Evolutionary conservation across 306 rosid genomes (phyloP).

Genomic region (Castanea sativa): DNA sequence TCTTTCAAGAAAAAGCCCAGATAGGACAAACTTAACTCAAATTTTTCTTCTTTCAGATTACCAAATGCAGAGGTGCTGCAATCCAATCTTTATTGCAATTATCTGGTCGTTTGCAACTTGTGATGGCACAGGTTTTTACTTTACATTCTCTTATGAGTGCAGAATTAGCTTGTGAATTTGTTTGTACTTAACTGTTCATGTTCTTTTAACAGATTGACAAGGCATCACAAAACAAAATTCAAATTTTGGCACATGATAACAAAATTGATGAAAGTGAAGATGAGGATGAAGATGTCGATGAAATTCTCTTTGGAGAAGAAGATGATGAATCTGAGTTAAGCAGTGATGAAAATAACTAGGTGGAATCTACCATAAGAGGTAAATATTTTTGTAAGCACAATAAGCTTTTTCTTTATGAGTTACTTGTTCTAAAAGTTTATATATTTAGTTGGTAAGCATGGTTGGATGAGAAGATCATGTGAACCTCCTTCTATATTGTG

Average conservation of each 20-base stretch:
- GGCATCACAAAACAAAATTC: conserved; percentile 46
- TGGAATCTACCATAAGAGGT: background rate
- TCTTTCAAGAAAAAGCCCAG: background rate
- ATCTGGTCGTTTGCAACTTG: conserved; percentile 84
- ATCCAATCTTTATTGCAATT: conserved; percentile 66
- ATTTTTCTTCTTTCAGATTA: conserved; percentile 41
- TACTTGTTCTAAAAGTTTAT: background rate
- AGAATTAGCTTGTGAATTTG: conserved; percentile 7
- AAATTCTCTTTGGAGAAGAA: conserved; percentile 50
- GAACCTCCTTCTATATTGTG: background rate
- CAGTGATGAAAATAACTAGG: conserved; percentile 63
- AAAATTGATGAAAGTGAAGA: conserved; percentile 46
- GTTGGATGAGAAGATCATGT: background rate
- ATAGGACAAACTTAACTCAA: conserved; percentile 7
- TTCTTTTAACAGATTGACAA: conserved; percentile 56
- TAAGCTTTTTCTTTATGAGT: background rate
- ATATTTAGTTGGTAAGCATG: background rate
- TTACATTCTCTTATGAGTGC: conserved; percentile 9
- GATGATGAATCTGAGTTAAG: conserved; percentile 77
- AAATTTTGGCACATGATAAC: conserved; percentile 22
- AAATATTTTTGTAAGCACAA: background rate
- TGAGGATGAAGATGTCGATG: conserved; percentile 48
- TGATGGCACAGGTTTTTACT: conserved; percentile 68
- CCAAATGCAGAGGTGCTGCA: conserved; percentile 59
- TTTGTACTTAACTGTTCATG: conserved; percentile 14